Percentiles rank a stretch among this genome's conserved stretches.
These are phyloP conservation scores for Tardiomyces depauwii DNA, from an alignment of 1,139 yeast genomes.

Conservation along the genomic window DNA sequence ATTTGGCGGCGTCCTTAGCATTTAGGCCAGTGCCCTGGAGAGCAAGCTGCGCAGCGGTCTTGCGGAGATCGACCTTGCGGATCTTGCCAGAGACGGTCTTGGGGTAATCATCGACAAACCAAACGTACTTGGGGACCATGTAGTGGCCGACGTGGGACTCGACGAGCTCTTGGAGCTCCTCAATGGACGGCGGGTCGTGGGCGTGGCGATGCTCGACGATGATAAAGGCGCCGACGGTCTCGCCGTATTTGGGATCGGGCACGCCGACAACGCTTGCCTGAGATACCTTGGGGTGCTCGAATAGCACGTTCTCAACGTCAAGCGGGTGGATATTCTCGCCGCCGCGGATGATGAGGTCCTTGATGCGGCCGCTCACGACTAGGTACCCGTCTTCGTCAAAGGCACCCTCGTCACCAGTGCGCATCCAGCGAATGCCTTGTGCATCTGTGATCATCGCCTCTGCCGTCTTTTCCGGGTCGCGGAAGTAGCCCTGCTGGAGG, in stretches of 20 bases:
- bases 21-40: not conserved
- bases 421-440: slow-evolving; percentile 20
- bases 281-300: slow-evolving; percentile 18
- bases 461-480: slow-evolving; percentile 18
- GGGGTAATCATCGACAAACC: slow-evolving; percentile 22
- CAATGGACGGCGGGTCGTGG: slow-evolving; percentile 4
- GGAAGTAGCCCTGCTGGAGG: slow-evolving; percentile 19
- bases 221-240: slow-evolving; percentile 23
- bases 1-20: not conserved
- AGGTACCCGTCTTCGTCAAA: slow-evolving; percentile 22
- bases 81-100: slow-evolving; percentile 27
- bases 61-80: slow-evolving; percentile 22
- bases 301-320: slow-evolving; percentile 24
- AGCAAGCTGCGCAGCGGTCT: slow-evolving; percentile 8
- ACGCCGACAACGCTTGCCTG: slow-evolving; percentile 26
- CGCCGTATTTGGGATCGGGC: slow-evolving; percentile 24
- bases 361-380: slow-evolving; percentile 24
- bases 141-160: slow-evolving; percentile 20
- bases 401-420: slow-evolving; percentile 26
- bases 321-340: slow-evolving; percentile 28
- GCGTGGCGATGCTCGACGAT: slow-evolving; percentile 13
- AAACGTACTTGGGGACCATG: slow-evolving; percentile 22
- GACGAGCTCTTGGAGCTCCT: slow-evolving; percentile 17
- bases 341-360: slow-evolving; percentile 26
- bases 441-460: slow-evolving; percentile 19